These are phyloP conservation scores for Aspergillus incahuasiensis DNA, from an alignment of 495 filamentous ascomycete species.

Conservation along the genomic window DNA sequence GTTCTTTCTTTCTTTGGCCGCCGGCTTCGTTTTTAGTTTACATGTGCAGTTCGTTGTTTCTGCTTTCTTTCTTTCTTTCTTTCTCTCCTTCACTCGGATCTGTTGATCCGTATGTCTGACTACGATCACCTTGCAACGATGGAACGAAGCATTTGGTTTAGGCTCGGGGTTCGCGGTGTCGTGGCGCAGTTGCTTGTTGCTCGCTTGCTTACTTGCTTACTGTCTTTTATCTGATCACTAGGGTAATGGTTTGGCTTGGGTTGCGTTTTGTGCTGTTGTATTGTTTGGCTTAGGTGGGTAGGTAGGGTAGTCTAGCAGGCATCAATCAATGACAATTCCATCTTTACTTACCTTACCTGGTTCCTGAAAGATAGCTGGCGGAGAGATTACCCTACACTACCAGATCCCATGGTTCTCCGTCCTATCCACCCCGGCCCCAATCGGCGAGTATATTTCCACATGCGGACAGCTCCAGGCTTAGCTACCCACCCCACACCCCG, in stretches of 20 bases:
- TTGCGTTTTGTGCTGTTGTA: too few species aligned
- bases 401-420: too few species aligned
- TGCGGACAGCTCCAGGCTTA: neutral
- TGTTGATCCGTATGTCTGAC: neutral
- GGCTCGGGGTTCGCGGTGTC: neutral
- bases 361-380: too few species aligned
- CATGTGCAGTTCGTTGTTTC: neutral
- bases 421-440: too few species aligned
- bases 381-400: too few species aligned
- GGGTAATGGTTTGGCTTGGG: neutral
- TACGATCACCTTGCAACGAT: constrained; percentile 8
- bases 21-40: neutral
- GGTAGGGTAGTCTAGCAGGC: neutral
- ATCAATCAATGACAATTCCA: neutral
- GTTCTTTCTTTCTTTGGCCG: too few species aligned
- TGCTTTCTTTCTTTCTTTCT: constrained; percentile 1
- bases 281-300: neutral
- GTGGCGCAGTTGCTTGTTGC: constrained; percentile 1
- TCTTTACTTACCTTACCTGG: too few species aligned
- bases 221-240: neutral
- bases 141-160: constrained; percentile 6
- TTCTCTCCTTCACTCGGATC: neutral
- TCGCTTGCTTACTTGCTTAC: too few species aligned
- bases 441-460: neutral
- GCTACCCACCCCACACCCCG: constrained; percentile 1